Conservation (phyloP, 2,329 filamentous ascomycete genomes). For the Penicillium thymicola region DNA sequence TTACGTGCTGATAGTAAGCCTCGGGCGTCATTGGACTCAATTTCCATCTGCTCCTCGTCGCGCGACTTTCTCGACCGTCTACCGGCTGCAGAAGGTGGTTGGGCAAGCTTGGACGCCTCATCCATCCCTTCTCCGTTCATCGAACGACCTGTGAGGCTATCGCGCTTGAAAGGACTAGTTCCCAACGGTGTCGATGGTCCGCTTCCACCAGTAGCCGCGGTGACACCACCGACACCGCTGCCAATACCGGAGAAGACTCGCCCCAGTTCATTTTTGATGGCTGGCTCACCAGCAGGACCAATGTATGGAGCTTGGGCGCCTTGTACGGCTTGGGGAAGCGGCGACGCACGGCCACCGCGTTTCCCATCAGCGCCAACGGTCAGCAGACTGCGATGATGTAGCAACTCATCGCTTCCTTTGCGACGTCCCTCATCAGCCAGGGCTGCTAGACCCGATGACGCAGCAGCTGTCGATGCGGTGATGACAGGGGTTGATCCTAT, state of each 20-base stretch:
- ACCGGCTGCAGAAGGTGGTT: conserved; percentile 49
- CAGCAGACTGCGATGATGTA: conserved; percentile 66
- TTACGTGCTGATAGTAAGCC: conserved; percentile 62
- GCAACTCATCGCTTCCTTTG: conserved; percentile 53
- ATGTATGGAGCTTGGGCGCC: conserved; percentile 79
- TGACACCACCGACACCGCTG: conserved; percentile 59
- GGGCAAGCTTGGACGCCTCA: conserved; percentile 38
- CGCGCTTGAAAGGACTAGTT: conserved; percentile 51
- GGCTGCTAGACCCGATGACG: conserved; percentile 25
- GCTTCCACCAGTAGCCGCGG: conserved; percentile 48
- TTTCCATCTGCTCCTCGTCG: conserved; percentile 68
- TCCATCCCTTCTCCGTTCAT: conserved; percentile 40
- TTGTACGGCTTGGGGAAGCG: conserved; percentile 88
- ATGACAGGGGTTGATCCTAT: conserved; percentile 32
- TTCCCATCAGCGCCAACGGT: conserved; percentile 70
- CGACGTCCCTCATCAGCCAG: conserved; percentile 41
- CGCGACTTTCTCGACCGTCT: conserved; percentile 67
- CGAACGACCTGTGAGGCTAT: conserved; percentile 47
- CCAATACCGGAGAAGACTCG: conserved; percentile 94
- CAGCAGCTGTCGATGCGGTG: conserved; percentile 25
- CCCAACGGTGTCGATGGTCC: conserved; percentile 54
- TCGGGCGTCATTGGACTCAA: conserved; percentile 64
- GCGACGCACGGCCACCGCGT: conserved; percentile 78
- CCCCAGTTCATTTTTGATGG: conserved; percentile 92
- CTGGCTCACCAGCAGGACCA: conserved; percentile 75